Conservation (phyloP, 495 filamentous ascomycete genomes). For the Talaromyces trachyspermus region DNA sequence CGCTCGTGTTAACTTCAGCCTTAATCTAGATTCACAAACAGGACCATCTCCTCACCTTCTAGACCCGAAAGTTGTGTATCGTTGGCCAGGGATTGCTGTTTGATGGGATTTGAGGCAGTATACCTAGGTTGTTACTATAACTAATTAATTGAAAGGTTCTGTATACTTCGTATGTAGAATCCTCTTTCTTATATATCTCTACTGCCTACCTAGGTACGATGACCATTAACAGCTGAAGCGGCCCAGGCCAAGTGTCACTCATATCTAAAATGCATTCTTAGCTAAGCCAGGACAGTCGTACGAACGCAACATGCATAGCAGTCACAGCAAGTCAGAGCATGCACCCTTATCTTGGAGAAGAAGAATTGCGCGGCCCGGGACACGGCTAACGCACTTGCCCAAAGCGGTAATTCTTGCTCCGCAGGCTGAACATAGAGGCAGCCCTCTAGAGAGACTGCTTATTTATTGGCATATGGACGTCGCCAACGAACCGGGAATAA, state of each 20-base stretch:
- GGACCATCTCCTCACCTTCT: constrained; percentile 48
- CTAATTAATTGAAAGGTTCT: too few relatives aligned
- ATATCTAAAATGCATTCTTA: too few relatives aligned
- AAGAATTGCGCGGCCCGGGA: constrained; percentile 1
- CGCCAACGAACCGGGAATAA: background rate
- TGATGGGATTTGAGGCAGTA: constrained; percentile 1
- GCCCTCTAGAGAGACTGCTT: too few relatives aligned
- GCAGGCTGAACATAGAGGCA: background rate
- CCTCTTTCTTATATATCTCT: background rate
- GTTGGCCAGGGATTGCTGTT: constrained; percentile 38
- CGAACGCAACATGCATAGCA: too few relatives aligned
- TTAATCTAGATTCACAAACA: constrained; percentile 50
- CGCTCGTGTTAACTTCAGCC: too few relatives aligned
- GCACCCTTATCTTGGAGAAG: too few relatives aligned
- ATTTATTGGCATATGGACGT: background rate
- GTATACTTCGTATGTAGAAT: too few relatives aligned
- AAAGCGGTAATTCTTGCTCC: background rate
- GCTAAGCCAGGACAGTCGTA: too few relatives aligned
- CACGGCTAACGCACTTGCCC: constrained; percentile 4
- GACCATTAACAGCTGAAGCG: too few relatives aligned
- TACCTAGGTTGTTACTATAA: background rate
- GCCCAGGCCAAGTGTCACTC: too few relatives aligned
- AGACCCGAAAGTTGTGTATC: constrained; percentile 44
- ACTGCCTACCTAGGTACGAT: too few relatives aligned
- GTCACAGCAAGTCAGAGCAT: too few relatives aligned